Conservation (phyloP, 116 monocot species). For the Zostera marina region DNA sequence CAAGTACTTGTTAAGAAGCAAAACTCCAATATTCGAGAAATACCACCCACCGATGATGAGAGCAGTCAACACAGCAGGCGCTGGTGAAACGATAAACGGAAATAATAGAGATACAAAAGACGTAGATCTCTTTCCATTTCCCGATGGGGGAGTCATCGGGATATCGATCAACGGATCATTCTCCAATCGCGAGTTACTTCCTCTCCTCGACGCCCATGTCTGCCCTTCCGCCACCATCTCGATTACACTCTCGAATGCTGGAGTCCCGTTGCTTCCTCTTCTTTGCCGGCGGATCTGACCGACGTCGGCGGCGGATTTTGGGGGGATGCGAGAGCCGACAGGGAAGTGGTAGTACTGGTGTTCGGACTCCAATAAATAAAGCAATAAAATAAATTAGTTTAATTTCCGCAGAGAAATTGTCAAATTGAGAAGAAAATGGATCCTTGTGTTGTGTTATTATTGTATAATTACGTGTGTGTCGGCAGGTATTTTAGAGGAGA, state of each 20-base stretch:
- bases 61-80: conserved; percentile 19
- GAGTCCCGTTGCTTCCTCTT: background rate
- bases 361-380: background rate
- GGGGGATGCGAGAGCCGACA: background rate
- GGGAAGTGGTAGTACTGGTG: background rate
- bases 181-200: background rate
- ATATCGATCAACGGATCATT: background rate
- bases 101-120: background rate
- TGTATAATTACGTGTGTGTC: background rate
- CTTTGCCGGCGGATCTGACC: conserved; percentile 7
- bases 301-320: conserved; percentile 5
- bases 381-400: background rate
- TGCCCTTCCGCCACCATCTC: conserved; percentile 1
- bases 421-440: background rate
- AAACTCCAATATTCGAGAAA: conserved; percentile 79
- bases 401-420: background rate
- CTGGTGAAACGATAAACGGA: background rate
- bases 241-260: background rate
- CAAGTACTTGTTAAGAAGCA: conserved; percentile 86
- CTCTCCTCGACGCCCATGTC: background rate
- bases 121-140: conserved; percentile 1
- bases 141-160: background rate
- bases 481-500: background rate
- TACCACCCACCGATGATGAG: conserved; percentile 74
- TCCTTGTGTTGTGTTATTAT: background rate